Conservation (phyloP, 2,329 filamentous ascomycete species). For the Lachnellula occidentalis region DNA sequence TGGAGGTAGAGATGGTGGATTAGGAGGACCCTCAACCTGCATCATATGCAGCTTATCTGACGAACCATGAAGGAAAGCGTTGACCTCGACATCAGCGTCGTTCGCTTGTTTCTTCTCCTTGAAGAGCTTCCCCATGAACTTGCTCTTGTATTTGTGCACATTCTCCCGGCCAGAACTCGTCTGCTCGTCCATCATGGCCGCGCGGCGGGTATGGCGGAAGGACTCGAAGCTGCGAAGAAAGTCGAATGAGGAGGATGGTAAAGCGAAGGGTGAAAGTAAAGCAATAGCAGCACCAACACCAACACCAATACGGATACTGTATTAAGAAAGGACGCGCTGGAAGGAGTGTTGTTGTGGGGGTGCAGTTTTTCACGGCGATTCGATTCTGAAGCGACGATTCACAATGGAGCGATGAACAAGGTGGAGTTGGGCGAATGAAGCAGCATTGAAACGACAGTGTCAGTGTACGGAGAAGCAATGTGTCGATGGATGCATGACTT, state of each 20-base stretch:
- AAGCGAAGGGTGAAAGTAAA: background rate
- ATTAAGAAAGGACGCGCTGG: background rate
- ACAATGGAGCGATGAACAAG: background rate
- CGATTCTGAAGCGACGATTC: background rate
- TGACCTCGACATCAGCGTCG: slow-evolving; percentile 42
- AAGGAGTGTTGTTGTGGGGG: background rate
- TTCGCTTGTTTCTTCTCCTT: slow-evolving; percentile 32
- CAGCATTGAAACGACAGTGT: background rate
- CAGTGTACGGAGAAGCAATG: background rate
- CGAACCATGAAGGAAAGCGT: slow-evolving; percentile 53
- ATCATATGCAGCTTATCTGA: slow-evolving; percentile 50
- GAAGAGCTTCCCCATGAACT: slow-evolving; percentile 52
- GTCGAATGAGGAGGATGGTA: background rate
- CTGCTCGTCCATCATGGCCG: slow-evolving; percentile 27
- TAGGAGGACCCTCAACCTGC: slow-evolving; percentile 40
- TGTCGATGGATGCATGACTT: background rate
- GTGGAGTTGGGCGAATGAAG: background rate
- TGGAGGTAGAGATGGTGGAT: slow-evolving; percentile 18
- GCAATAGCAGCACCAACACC: background rate
- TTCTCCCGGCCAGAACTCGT: slow-evolving; percentile 22
- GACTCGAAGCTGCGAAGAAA: background rate
- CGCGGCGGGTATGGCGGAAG: background rate
- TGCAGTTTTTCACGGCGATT: background rate
- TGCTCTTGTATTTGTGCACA: slow-evolving; percentile 31
- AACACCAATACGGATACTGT: too few species aligned